Conservation (phyloP, 768 basidiomycete genomes). For the Tricholoma bakamatsutake region DNA sequence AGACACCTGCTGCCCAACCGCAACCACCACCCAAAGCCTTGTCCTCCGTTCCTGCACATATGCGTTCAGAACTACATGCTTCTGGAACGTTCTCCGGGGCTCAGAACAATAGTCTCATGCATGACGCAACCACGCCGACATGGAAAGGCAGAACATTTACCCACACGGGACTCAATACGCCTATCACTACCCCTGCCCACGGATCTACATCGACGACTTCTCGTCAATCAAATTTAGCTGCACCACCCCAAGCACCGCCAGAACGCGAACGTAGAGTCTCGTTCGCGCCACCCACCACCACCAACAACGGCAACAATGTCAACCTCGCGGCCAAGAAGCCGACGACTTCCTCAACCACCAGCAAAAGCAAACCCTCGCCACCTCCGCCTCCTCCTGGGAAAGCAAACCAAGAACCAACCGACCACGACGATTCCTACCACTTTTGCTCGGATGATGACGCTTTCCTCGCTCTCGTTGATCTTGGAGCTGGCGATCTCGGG, state of each 20-base stretch:
- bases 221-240: conserved; percentile 1
- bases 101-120: not conserved
- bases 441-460: conserved; percentile 65
- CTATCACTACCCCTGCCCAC: conserved; percentile 26
- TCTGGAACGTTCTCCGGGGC: conserved; percentile 6
- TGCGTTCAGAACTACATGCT: conserved; percentile 24
- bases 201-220: not conserved
- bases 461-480: conserved; percentile 52
- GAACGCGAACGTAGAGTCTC: not conserved
- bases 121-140: conserved; percentile 5
- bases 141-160: conserved; percentile 3
- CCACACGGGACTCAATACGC: conserved; percentile 23
- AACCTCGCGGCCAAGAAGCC: not conserved
- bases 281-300: not conserved
- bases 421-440: conserved; percentile 36
- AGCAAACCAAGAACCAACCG: conserved; percentile 7
- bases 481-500: conserved; percentile 42
- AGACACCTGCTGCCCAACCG: conserved; percentile 8
- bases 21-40: conserved; percentile 22
- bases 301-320: not conserved
- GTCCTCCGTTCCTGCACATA: conserved; percentile 34
- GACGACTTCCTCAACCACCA: not conserved
- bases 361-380: not conserved
- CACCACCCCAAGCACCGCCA: not conserved
- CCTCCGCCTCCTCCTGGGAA: not conserved